phyloP scores from a whole-genome alignment of 129 eudicot genomes.

The Centrapalus pauciflorus region DNA sequence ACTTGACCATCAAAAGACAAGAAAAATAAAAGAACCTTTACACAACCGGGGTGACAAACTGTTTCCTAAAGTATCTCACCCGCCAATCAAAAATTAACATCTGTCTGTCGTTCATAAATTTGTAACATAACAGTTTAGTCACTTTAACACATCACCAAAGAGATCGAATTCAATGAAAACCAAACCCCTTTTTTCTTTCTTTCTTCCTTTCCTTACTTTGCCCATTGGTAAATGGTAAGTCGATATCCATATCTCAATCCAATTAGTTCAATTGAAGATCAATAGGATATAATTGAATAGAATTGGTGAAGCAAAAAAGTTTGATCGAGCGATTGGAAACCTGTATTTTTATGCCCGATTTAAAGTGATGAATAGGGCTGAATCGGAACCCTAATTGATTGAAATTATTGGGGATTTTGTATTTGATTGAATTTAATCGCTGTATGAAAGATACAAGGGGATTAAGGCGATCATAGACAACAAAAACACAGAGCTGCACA shows the following conservation, averaged over 20 bases:
- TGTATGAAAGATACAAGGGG: conserved; percentile 34
- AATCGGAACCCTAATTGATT: conserved; percentile 21
- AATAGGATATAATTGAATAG: background rate
- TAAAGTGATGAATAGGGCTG: background rate
- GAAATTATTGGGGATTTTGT: conserved; percentile 20
- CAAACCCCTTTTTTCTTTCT: conserved; percentile 1
- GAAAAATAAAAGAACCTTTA: too few relatives aligned
- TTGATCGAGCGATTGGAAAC: background rate
- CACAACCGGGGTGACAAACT: too few relatives aligned
- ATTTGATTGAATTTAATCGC: conserved; percentile 18
- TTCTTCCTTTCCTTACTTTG: background rate
- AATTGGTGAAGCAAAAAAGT: background rate
- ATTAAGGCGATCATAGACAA: conserved; percentile 23
- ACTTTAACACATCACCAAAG: background rate
- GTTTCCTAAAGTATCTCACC: too few relatives aligned
- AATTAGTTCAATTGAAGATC: background rate
- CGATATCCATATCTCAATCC: background rate
- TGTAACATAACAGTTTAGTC: background rate
- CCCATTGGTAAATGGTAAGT: background rate
- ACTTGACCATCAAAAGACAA: too few relatives aligned
- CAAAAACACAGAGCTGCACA: conserved; percentile 16
- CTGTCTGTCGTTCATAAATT: background rate
- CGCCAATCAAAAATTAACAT: background rate
- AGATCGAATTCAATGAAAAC: conserved; percentile 8
- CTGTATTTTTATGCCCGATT: conserved; percentile 8